Evolutionary conservation across 176 grass and related monocot species (phyloP).

Genomic region (Tuctoria greenei): DNA sequence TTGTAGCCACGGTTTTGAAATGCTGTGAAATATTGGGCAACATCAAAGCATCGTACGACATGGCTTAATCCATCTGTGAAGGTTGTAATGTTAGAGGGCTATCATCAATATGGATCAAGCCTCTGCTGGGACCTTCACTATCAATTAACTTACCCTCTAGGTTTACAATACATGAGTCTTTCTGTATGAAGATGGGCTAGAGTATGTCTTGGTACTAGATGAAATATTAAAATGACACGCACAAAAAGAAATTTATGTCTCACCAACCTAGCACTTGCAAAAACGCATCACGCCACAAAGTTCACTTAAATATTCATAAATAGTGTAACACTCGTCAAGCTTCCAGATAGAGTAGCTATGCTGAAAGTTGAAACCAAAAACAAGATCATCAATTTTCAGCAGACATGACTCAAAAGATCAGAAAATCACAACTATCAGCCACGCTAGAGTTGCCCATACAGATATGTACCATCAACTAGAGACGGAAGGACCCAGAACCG

Average conservation of each 20-base stretch:
- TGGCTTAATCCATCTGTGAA: slow-evolving; percentile 34
- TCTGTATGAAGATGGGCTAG: not conserved
- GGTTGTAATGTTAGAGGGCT: slow-evolving; percentile 31
- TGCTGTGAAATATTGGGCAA: slow-evolving; percentile 28
- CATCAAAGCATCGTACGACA: slow-evolving; percentile 32
- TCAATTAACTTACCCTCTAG: not conserved
- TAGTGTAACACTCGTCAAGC: slow-evolving; percentile 26
- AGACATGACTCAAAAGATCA: slow-evolving; percentile 27
- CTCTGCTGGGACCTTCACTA: slow-evolving; percentile 48
- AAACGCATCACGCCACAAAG: not conserved
- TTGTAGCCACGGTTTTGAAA: slow-evolving; percentile 32
- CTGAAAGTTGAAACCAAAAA: slow-evolving; percentile 37
- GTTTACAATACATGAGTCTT: not conserved
- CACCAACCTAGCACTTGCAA: not conserved
- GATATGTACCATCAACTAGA: slow-evolving; percentile 36
- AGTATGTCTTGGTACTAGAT: not conserved
- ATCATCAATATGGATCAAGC: slow-evolving; percentile 24
- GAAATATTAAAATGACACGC: not conserved
- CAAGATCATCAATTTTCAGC: slow-evolving; percentile 39
- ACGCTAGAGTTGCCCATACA: slow-evolving; percentile 33
- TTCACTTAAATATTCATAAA: slow-evolving; percentile 26
- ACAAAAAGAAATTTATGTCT: not conserved
- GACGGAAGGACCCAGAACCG: slow-evolving; percentile 18
- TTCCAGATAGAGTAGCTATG: slow-evolving; percentile 30
- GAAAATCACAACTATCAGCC: slow-evolving; percentile 21